A percentile compares a stretch with the other conserved stretches of the same genome.
These are phyloP conservation scores for Saccharum officinarum DNA, from an alignment of 176 grass and related monocot genomes.

Conservation along the genomic window DNA sequence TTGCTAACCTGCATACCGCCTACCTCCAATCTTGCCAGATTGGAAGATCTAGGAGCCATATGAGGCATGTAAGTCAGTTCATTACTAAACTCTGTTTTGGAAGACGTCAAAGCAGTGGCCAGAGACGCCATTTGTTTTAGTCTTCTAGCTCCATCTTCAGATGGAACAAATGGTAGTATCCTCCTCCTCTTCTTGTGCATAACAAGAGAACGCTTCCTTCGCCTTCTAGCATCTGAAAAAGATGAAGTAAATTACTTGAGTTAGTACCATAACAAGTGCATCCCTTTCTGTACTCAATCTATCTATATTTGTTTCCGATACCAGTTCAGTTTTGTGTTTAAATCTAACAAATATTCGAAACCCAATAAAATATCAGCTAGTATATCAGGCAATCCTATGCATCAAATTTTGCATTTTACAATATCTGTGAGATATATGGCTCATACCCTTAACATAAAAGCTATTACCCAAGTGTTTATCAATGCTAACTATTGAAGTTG, in stretches of 20 bases:
- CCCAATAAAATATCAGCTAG: neutral
- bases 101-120: slow-evolving; percentile 65
- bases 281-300: neutral
- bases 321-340: neutral
- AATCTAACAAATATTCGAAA: neutral
- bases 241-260: neutral
- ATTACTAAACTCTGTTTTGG: slow-evolving; percentile 72
- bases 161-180: slow-evolving; percentile 65
- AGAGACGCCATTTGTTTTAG: slow-evolving; percentile 85
- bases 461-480: neutral
- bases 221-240: slow-evolving; percentile 60
- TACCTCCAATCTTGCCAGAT: slow-evolving; percentile 45
- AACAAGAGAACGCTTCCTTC: slow-evolving; percentile 53
- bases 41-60: slow-evolving; percentile 64
- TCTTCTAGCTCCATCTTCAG: slow-evolving; percentile 48
- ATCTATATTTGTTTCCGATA: neutral
- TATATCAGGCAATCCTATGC: too few relatives aligned
- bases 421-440: neutral
- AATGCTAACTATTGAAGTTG: neutral
- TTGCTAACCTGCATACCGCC: slow-evolving; percentile 73
- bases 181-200: slow-evolving; percentile 78
- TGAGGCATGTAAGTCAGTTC: slow-evolving; percentile 55
- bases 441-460: slow-evolving; percentile 1
- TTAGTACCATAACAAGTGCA: slow-evolving; percentile 1
- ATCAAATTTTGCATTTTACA: neutral